Base-by-base conservation (phyloP, 176 grass and related monocot genomes). In the Oryza rufipogon region DNA sequence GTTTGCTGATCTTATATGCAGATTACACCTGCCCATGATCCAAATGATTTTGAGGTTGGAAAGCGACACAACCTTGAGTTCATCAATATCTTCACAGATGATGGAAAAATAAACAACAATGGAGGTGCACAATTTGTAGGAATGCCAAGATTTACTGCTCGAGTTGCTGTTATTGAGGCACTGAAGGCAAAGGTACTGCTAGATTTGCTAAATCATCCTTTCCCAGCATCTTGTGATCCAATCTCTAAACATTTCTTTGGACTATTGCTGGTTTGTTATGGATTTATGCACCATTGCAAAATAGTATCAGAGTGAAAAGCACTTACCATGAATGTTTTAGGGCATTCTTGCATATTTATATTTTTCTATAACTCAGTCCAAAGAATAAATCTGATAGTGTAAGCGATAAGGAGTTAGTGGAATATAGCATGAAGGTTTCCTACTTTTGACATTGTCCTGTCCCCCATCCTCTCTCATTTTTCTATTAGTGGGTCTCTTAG, bases 21-120 rank as follows among this genome's bases (percentile, higher is more conserved):
- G 56, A 61, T 61, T 61, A 61, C 56, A 61, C 56, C 56, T 9
- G 56, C 56, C 19, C 56, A 61, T 61, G 56, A 61, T 61, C 56
- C 56, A 61, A 61, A 61, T 61, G 56, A 61, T 61, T 61, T 61
- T 61, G 56, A 61, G 56, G 56, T 61, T 61, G 56, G 56, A n/a
- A 61, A 61, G 56, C 56, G 56, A 61, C 56, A 61, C 56, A 61
- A 61, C 19, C 56, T 61, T 61, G 56, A 61, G 56, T 61, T 61
- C 56, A 61, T 61, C 17, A 61, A 61, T 61, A 61, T 61, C 20
- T 61, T 61, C 56, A 61, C 56, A 61, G 56, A 61, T 61, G 56
- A 61, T 61, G 56, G 56, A 2, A 61, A 61, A 61, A 61, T 61
- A 61, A 61, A 61, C 56, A 61, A 20, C 56, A 22, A 61, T 61